A percentile compares a stretch with the other conserved stretches of the same genome.
Evolutionary conservation across 139 green algal species (phyloP).

Genomic region (Pleodorina starrii): DNA sequence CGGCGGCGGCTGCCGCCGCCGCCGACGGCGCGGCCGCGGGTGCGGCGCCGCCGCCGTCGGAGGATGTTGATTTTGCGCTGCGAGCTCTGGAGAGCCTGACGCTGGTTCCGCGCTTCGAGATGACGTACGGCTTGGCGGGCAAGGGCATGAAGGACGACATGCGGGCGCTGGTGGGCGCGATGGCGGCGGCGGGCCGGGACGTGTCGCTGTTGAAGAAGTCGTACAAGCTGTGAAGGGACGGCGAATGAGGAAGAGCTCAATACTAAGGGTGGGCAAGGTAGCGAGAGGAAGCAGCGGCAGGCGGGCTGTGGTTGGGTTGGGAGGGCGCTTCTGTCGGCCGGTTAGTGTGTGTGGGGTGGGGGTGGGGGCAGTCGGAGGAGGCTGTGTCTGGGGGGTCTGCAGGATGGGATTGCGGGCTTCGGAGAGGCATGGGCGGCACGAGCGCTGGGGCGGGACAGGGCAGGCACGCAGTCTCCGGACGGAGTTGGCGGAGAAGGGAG

Average conservation of each 20-base stretch:
- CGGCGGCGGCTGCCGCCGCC: neutral
- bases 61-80: conserved; percentile 6
- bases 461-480: too few relatives aligned
- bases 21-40: neutral
- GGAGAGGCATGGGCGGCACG: too few relatives aligned
- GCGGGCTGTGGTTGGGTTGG: too few relatives aligned
- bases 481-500: too few relatives aligned
- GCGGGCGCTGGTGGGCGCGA: neutral
- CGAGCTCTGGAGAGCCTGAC: conserved; percentile 23
- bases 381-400: too few relatives aligned
- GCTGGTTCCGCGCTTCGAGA: conserved; percentile 29
- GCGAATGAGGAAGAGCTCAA: neutral
- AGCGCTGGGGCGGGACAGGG: too few relatives aligned
- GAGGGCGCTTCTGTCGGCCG: too few relatives aligned
- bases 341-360: too few relatives aligned
- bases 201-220: neutral
- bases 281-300: too few relatives aligned
- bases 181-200: conserved; percentile 22
- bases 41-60: neutral
- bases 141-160: conserved; percentile 35
- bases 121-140: conserved; percentile 1
- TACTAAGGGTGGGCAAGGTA: neutral
- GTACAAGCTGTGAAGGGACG: conserved; percentile 27
- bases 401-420: too few relatives aligned
- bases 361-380: too few relatives aligned